Percentiles rank a stretch among this genome's conserved stretches.
phyloP scores from a whole-genome alignment of 1,284 basidiomycete genomes.

The Heterobasidion annosum region DNA sequence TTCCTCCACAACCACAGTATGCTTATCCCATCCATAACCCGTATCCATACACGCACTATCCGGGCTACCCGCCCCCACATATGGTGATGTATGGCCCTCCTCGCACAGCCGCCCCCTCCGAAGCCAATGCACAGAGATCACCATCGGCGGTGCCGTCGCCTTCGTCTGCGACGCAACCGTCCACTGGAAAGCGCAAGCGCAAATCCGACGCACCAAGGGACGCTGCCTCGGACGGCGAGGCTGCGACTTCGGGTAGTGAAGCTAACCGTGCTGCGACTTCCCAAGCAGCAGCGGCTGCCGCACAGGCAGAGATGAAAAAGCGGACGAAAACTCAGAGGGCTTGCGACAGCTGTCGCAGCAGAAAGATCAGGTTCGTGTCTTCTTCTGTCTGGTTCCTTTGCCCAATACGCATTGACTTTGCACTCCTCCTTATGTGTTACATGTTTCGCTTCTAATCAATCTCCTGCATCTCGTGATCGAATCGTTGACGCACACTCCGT shows the following conservation, averaged over 20 bases:
- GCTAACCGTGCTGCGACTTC: slow-evolving; percentile 18
- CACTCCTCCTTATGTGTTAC: not conserved
- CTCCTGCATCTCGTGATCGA: too few relatives aligned
- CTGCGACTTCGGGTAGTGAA: slow-evolving; percentile 41
- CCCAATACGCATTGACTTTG: too few relatives aligned
- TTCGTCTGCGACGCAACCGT: slow-evolving; percentile 28
- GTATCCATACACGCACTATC: slow-evolving; percentile 33
- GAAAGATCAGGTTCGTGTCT: slow-evolving; percentile 73
- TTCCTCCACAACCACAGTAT: slow-evolving; percentile 29
- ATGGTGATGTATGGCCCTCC: slow-evolving; percentile 55
- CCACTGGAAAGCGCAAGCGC: slow-evolving; percentile 59
- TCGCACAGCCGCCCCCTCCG: slow-evolving; percentile 21
- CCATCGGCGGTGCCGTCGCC: slow-evolving; percentile 21
- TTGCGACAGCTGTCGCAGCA: slow-evolving; percentile 85
- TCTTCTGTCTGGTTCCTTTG: slow-evolving; percentile 1
- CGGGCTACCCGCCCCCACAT: slow-evolving; percentile 47
- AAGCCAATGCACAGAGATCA: slow-evolving; percentile 13
- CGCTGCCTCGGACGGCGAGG: slow-evolving; percentile 50
- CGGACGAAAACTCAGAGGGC: slow-evolving; percentile 87
- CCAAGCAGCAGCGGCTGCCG: slow-evolving; percentile 18
- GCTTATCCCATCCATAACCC: slow-evolving; percentile 46
- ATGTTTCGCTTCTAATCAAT: too few relatives aligned
- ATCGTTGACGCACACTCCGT: too few relatives aligned
- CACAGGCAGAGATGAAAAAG: slow-evolving; percentile 58
- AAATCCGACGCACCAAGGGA: slow-evolving; percentile 35